These are phyloP conservation scores for Trichopus zeylanicus DNA, from an alignment of 116 monocot genomes.

Conservation along the genomic window DNA sequence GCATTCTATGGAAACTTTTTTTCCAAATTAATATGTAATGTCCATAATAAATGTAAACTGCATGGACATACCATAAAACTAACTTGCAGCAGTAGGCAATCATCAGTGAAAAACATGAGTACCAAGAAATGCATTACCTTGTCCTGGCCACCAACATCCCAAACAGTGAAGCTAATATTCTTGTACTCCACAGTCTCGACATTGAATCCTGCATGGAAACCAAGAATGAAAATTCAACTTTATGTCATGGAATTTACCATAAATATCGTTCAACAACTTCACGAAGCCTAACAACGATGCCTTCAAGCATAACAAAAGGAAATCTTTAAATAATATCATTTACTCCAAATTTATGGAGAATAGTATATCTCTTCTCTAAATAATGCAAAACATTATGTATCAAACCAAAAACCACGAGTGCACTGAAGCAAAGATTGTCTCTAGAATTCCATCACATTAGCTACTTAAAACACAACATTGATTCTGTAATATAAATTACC, in stretches of 20 bases:
- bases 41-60: too few species aligned
- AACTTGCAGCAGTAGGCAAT: not conserved
- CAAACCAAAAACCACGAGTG: not conserved
- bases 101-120: not conserved
- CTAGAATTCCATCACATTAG: not conserved
- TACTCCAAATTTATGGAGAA: not conserved
- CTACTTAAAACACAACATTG: too few species aligned
- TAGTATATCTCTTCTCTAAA: not conserved
- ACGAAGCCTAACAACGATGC: not conserved
- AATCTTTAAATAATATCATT: not conserved
- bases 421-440: not conserved
- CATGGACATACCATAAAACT: not conserved
- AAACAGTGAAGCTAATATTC: conserved; percentile 1
- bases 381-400: not conserved
- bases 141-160: conserved; percentile 1
- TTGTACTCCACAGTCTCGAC: conserved; percentile 33
- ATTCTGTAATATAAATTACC: too few species aligned
- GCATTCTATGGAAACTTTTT: too few species aligned
- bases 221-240: not conserved
- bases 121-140: not conserved
- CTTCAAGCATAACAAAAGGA: not conserved
- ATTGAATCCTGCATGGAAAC: conserved; percentile 32
- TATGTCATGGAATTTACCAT: not conserved
- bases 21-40: too few species aligned
- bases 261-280: not conserved